phyloP scores from a whole-genome alignment of 2,329 filamentous ascomycete species.

The Graphilbum fragrans region DNA sequence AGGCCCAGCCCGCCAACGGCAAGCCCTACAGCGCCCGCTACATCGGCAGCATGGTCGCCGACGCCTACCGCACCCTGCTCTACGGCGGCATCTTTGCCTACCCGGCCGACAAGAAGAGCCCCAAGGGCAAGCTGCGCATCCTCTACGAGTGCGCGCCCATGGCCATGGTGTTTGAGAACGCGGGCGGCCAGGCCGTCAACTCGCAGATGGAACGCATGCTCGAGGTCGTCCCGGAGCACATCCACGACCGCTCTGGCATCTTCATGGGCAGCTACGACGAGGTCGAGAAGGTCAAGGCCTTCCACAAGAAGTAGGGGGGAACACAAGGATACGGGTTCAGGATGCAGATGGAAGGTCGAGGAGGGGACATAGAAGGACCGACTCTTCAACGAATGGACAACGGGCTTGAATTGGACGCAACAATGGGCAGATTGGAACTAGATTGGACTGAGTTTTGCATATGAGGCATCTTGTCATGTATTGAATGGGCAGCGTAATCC shows the following conservation, averaged over 20 bases:
- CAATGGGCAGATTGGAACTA: neutral
- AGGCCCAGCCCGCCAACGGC: constrained; percentile 49
- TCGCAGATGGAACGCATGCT: constrained; percentile 87
- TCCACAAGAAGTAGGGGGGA: constrained; percentile 46
- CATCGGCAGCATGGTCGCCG: constrained; percentile 96
- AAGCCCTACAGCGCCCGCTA: constrained; percentile 95
- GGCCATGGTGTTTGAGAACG: constrained; percentile 98
- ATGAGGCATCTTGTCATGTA: too few species aligned
- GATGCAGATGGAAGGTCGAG: neutral
- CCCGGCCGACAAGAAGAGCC: constrained; percentile 93
- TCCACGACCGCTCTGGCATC: constrained; percentile 91
- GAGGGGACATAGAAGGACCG: too few species aligned
- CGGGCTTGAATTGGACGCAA: neutral
- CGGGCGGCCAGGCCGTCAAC: constrained; percentile 84
- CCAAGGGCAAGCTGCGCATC: constrained; percentile 95
- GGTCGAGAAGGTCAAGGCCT: constrained; percentile 85
- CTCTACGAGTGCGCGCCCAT: constrained; percentile 98
- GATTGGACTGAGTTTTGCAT: too few species aligned
- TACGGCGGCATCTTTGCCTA: constrained; percentile 98
- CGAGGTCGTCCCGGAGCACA: constrained; percentile 76
- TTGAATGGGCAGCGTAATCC: too few species aligned
- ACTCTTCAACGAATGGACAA: too few species aligned
- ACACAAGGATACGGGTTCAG: neutral
- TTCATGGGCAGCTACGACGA: constrained; percentile 93
- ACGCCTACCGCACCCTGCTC: constrained; percentile 88